Conservation (phyloP, 257 asterid genomes). For the Plectranthus barbatus region DNA sequence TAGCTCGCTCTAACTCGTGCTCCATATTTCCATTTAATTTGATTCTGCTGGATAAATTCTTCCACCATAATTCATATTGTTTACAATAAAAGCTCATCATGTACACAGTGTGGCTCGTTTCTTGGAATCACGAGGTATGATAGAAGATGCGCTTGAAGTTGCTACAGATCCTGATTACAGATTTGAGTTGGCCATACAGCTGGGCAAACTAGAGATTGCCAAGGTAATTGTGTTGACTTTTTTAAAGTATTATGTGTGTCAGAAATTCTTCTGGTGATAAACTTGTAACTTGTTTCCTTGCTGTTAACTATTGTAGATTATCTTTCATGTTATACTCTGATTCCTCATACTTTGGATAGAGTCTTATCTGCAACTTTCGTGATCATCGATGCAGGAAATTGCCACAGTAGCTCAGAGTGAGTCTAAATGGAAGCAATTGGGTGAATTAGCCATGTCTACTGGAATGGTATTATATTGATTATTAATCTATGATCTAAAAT, state of each 20-base stretch:
- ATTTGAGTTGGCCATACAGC: conserved; percentile 93
- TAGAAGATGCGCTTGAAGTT: conserved; percentile 82
- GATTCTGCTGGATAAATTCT: conserved; percentile 4
- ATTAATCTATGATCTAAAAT: conserved; percentile 9
- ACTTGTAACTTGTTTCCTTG: conserved; percentile 4
- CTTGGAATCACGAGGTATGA: conserved; percentile 97
- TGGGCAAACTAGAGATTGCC: conserved; percentile 82
- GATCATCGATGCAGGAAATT: conserved; percentile 55
- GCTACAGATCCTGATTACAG: conserved; percentile 95
- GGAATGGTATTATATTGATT: conserved; percentile 62
- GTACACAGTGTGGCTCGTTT: conserved; percentile 73
- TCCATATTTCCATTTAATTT: background rate
- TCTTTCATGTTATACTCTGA: background rate
- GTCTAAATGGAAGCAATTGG: conserved; percentile 96
- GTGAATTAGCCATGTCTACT: conserved; percentile 89
- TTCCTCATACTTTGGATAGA: conserved; percentile 1
- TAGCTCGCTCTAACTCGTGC: background rate
- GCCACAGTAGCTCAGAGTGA: conserved; percentile 72
- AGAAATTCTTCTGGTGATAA: conserved; percentile 1
- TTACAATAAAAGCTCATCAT: background rate
- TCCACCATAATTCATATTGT: conserved; percentile 1
- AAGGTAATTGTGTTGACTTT: conserved; percentile 38
- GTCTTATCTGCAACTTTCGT: conserved; percentile 1
- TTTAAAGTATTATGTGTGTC: conserved; percentile 17
- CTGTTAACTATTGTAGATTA: background rate